A percentile compares a stretch with the other conserved stretches of the same genome.
These are phyloP conservation scores for Onygena corvina DNA, from an alignment of 2,329 filamentous ascomycete species.

Conservation along the genomic window DNA sequence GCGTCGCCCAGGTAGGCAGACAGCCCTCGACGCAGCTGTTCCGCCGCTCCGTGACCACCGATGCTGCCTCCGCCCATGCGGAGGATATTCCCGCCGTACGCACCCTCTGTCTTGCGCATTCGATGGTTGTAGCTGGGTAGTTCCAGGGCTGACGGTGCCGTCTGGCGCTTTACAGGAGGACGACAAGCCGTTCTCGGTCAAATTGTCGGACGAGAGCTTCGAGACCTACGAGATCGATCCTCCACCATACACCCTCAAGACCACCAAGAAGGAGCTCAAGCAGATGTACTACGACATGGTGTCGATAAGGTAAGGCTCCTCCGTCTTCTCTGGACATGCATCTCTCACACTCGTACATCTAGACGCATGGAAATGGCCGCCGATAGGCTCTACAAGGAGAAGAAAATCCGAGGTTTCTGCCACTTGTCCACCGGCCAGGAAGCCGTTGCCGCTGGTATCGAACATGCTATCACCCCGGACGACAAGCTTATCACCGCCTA, in stretches of 20 bases:
- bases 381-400: conserved; percentile 98
- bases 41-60: conserved; percentile 76
- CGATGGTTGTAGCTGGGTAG: background rate
- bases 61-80: conserved; percentile 83
- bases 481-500: conserved; percentile 97
- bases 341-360: conserved; percentile 8
- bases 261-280: conserved; percentile 96
- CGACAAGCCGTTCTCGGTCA: conserved; percentile 83
- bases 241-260: conserved; percentile 79
- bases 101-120: background rate
- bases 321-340: background rate
- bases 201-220: conserved; percentile 95
- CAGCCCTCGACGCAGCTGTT: conserved; percentile 38
- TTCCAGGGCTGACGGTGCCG: background rate
- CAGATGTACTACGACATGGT: conserved; percentile 99
- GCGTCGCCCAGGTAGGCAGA: conserved; percentile 45
- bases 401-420: conserved; percentile 99
- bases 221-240: conserved; percentile 99
- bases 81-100: conserved; percentile 61
- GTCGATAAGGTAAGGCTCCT: conserved; percentile 58
- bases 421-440: conserved; percentile 96
- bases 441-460: conserved; percentile 91
- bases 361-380: conserved; percentile 99
- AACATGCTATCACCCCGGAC: conserved; percentile 80
- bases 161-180: conserved; percentile 52